These are phyloP conservation scores for Perkinsus chesapeaki DNA, from an alignment of 169 alveolate species.

Conservation along the genomic window DNA sequence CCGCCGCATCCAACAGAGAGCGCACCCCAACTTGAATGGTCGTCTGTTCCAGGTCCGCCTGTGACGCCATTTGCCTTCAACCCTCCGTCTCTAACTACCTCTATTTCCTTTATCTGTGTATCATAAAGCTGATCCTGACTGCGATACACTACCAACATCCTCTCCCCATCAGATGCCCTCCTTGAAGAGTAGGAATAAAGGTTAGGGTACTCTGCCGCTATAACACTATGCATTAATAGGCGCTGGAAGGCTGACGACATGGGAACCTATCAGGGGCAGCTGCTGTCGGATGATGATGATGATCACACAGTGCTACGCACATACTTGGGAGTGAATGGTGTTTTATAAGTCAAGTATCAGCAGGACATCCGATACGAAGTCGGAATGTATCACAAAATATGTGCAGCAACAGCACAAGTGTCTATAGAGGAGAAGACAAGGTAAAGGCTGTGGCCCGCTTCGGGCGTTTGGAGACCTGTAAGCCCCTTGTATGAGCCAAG, in stretches of 20 bases:
- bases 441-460: too few relatives aligned
- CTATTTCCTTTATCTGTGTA: not conserved
- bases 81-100: not conserved
- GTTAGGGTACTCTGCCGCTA: conserved; percentile 60
- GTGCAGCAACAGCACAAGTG: too few relatives aligned
- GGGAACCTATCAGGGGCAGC: conserved; percentile 48
- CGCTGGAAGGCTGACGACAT: conserved; percentile 70
- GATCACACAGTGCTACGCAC: too few relatives aligned
- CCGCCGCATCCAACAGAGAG: conserved; percentile 55
- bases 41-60: conserved; percentile 43
- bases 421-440: too few relatives aligned
- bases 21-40: conserved; percentile 65
- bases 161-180: conserved; percentile 39
- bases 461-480: too few relatives aligned
- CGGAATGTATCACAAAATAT: too few relatives aligned
- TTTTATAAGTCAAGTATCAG: too few relatives aligned
- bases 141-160: conserved; percentile 45
- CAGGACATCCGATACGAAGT: too few relatives aligned
- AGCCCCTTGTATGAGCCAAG: too few relatives aligned
- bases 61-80: not conserved
- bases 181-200: conserved; percentile 56
- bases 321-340: too few relatives aligned
- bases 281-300: too few relatives aligned
- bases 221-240: conserved; percentile 63
- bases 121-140: not conserved